A percentile compares a stretch with the other conserved stretches of the same genome.
Evolutionary conservation across 2,329 filamentous ascomycete species (phyloP).

Genomic region (Trichoderma oligosporum): DNA sequence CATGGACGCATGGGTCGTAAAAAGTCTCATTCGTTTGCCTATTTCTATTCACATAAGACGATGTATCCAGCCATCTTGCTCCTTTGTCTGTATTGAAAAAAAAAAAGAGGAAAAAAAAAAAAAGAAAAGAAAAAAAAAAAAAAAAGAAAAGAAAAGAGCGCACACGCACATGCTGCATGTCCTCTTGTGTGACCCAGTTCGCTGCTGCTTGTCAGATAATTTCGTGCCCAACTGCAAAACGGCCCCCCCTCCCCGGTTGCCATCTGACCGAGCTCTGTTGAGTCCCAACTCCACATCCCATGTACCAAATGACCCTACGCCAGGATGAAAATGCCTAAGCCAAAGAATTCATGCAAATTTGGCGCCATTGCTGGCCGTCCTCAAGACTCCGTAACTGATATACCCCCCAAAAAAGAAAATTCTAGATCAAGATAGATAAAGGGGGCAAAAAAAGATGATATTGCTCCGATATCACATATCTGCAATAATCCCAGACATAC

Average conservation of each 20-base stretch:
- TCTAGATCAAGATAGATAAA: background rate
- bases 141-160: background rate
- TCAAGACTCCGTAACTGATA: background rate
- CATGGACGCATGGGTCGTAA: too few species aligned
- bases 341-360: slow-evolving; percentile 10
- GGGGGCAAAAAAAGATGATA: background rate
- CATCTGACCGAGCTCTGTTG: slow-evolving; percentile 12
- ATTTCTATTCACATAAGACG: background rate
- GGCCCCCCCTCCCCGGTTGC: background rate
- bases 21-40: slow-evolving; percentile 5
- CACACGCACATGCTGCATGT: background rate
- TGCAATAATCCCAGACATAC: background rate
- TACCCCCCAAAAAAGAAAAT: slow-evolving; percentile 6
- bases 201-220: slow-evolving; percentile 7
- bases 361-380: slow-evolving; percentile 18
- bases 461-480: slow-evolving; percentile 9
- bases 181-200: slow-evolving; percentile 5
- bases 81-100: background rate
- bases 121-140: background rate
- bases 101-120: background rate
- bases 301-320: slow-evolving; percentile 11
- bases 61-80: background rate
- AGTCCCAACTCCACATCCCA: slow-evolving; percentile 17
- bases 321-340: background rate
- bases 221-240: slow-evolving; percentile 3